phyloP scores from a whole-genome alignment of 2,329 filamentous ascomycete genomes.

The Fusarium sp. region DNA sequence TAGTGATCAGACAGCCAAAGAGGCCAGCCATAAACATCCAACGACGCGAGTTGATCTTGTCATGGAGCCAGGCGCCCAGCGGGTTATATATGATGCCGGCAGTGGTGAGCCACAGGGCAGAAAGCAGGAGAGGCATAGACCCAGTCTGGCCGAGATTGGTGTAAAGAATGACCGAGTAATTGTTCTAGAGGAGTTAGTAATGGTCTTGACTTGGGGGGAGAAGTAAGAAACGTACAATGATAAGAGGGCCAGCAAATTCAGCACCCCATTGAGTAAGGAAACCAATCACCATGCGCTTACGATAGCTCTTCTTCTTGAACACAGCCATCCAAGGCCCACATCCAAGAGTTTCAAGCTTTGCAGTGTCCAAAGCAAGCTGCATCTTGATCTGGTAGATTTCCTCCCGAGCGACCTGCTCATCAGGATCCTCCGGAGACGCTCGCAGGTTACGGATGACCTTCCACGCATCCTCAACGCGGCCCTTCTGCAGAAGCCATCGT shows the following conservation, averaged over 20 bases:
- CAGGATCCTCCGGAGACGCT: conserved; percentile 44
- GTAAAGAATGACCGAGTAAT: conserved; percentile 54
- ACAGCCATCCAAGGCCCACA: conserved; percentile 57
- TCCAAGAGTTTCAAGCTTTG: conserved; percentile 54
- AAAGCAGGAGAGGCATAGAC: conserved; percentile 55
- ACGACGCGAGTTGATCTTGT: conserved; percentile 60
- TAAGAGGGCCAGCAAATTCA: conserved; percentile 62
- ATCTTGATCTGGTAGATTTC: conserved; percentile 60
- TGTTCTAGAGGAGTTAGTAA: conserved; percentile 52
- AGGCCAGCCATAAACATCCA: conserved; percentile 55
- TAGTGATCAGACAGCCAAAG: conserved; percentile 54
- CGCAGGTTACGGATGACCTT: conserved; percentile 54
- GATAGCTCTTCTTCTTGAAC: conserved; percentile 59
- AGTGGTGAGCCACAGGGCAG: conserved; percentile 56
- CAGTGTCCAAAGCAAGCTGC: conserved; percentile 57
- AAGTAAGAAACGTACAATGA: conserved; percentile 55
- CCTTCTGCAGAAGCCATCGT: conserved; percentile 61
- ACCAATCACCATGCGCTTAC: conserved; percentile 62
- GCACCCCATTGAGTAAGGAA: conserved; percentile 66
- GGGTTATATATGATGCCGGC: conserved; percentile 62
- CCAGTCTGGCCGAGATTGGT: conserved; percentile 54
- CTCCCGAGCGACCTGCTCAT: conserved; percentile 57
- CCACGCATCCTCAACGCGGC: conserved; percentile 58
- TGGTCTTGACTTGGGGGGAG: fast-evolving
- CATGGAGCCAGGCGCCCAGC: conserved; percentile 60